phyloP scores from a whole-genome alignment of 306 rosid species.

The Betula pendula region DNA sequence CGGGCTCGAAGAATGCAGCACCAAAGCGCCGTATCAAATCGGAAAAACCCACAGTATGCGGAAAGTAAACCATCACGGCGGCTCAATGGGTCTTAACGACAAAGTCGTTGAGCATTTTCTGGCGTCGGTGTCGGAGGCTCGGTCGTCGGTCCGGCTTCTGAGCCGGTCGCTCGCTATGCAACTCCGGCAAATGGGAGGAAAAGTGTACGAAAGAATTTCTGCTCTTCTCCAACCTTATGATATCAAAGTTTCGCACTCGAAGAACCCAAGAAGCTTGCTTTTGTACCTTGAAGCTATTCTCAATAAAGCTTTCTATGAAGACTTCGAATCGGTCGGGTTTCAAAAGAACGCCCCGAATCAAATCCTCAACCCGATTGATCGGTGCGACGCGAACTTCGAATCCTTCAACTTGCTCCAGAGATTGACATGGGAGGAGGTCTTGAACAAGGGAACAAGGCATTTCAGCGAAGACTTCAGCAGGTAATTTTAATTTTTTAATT shows the following conservation, averaged over 20 bases:
- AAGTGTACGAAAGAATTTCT: conserved; percentile 64
- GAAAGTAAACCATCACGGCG: conserved; percentile 19
- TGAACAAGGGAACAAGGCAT: conserved; percentile 86
- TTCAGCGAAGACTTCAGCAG: conserved; percentile 88
- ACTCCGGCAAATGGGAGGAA: conserved; percentile 69
- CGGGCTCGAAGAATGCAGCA: conserved; percentile 77
- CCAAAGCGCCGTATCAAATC: too few species aligned
- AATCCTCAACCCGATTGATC: conserved; percentile 61
- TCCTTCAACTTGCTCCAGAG: conserved; percentile 53
- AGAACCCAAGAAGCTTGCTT: conserved; percentile 60
- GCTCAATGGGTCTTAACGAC: too few species aligned
- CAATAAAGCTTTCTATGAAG: conserved; percentile 73
- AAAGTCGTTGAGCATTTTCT: conserved; percentile 58
- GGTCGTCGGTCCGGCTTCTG: conserved; percentile 54
- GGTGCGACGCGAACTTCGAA: conserved; percentile 54
- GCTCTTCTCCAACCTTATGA: conserved; percentile 75
- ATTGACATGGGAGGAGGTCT: conserved; percentile 86
- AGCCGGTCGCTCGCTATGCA: conserved; percentile 79
- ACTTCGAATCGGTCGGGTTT: conserved; percentile 78
- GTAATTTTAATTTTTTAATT: too few species aligned
- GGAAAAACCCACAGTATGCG: too few species aligned
- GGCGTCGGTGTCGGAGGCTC: conserved; percentile 66
- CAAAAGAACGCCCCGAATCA: conserved; percentile 48
- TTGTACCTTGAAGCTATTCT: conserved; percentile 73
- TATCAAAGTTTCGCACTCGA: conserved; percentile 49